phyloP scores from a whole-genome alignment of 2,329 filamentous ascomycete species.

The Hyphodiscus sp. region DNA sequence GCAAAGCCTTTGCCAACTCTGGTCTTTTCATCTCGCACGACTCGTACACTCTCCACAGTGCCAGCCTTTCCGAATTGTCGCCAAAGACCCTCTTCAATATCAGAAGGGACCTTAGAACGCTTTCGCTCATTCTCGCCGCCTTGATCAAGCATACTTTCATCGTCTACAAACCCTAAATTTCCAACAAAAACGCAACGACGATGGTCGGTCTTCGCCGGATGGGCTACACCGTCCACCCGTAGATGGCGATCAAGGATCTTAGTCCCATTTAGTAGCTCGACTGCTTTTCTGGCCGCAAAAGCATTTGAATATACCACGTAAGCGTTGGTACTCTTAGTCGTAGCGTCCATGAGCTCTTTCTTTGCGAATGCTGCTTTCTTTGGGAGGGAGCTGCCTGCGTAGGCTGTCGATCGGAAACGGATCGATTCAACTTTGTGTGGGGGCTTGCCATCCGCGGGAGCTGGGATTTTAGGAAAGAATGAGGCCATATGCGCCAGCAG shows the following conservation, averaged over 20 bases:
- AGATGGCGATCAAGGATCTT: slow-evolving; percentile 81
- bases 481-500: slow-evolving; percentile 73
- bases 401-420: slow-evolving; percentile 90
- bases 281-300: slow-evolving; percentile 69
- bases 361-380: slow-evolving; percentile 94
- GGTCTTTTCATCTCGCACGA: slow-evolving; percentile 82
- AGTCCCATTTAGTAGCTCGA: slow-evolving; percentile 73
- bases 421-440: slow-evolving; percentile 79
- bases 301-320: slow-evolving; percentile 83
- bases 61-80: slow-evolving; percentile 70
- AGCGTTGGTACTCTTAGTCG: slow-evolving; percentile 88
- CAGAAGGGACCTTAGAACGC: slow-evolving; percentile 67
- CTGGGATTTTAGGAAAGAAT: slow-evolving; percentile 52
- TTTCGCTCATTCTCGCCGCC: slow-evolving; percentile 65
- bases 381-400: slow-evolving; percentile 67
- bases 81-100: slow-evolving; percentile 92
- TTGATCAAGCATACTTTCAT: slow-evolving; percentile 66
- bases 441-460: slow-evolving; percentile 37
- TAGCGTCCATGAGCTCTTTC: slow-evolving; percentile 82
- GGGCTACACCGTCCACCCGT: slow-evolving; percentile 83
- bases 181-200: slow-evolving; percentile 92
- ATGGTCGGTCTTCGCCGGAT: slow-evolving; percentile 76
- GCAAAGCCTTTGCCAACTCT: slow-evolving; percentile 95
- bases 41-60: slow-evolving; percentile 85
- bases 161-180: slow-evolving; percentile 92